Conservation (phyloP, 208 protist species). For the Crithidia bombi region DNA sequence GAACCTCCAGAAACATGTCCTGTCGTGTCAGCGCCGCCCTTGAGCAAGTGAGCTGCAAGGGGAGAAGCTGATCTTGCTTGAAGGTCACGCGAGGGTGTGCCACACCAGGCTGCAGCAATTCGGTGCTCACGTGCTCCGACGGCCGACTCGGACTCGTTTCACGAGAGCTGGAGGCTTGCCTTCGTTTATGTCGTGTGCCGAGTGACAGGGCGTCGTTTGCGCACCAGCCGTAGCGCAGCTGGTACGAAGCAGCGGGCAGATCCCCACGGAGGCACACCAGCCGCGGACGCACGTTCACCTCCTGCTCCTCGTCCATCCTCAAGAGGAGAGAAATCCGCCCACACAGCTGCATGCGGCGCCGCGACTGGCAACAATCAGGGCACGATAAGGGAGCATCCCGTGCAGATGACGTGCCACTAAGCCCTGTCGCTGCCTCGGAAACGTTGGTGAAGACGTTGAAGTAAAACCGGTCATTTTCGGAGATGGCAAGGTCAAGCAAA, state of each 20-base stretch:
- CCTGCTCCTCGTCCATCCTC: slow-evolving; percentile 29
- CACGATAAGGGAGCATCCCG: background rate
- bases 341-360: slow-evolving; percentile 2
- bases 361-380: background rate
- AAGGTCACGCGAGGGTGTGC: slow-evolving; percentile 9
- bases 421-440: background rate
- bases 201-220: slow-evolving; percentile 7
- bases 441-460: slow-evolving; percentile 29
- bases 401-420: background rate
- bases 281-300: slow-evolving; percentile 19
- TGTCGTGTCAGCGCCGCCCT: slow-evolving; percentile 3
- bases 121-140: background rate
- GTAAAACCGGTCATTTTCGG: slow-evolving; percentile 25
- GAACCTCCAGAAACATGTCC: slow-evolving; percentile 18
- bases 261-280: slow-evolving; percentile 12
- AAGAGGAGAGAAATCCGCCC: slow-evolving; percentile 23
- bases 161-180: slow-evolving; percentile 14
- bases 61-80: slow-evolving; percentile 8
- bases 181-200: slow-evolving; percentile 21
- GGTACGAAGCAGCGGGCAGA: background rate
- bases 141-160: slow-evolving; percentile 24
- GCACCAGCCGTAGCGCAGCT: slow-evolving; percentile 26
- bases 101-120: background rate
- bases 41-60: slow-evolving; percentile 25
- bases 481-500: slow-evolving; percentile 32